phyloP scores from a whole-genome alignment of 1,284 basidiomycete genomes.

The Melampsora larici-populina region DNA sequence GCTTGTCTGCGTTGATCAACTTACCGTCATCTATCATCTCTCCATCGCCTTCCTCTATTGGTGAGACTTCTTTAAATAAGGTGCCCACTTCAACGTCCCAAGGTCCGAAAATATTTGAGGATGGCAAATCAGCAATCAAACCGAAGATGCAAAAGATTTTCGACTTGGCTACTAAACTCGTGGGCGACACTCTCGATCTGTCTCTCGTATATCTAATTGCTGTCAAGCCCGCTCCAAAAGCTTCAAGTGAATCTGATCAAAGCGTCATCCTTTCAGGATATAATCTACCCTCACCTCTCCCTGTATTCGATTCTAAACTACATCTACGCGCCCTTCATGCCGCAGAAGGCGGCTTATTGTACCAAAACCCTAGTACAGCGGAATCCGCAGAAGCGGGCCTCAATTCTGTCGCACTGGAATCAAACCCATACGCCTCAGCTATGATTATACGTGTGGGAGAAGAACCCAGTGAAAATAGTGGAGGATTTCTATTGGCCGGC shows the following conservation, averaged over 20 bases:
- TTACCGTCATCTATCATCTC: not conserved
- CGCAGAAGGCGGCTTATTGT: constrained; percentile 24
- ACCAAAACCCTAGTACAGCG: constrained; percentile 35
- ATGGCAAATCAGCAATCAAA: constrained; percentile 5
- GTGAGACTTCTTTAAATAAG: not conserved
- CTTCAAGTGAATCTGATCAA: not conserved
- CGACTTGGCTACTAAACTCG: constrained; percentile 31
- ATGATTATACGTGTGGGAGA: constrained; percentile 31
- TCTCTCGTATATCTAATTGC: constrained; percentile 37
- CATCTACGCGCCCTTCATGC: constrained; percentile 24
- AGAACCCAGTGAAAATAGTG: not conserved
- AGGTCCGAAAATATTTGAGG: constrained; percentile 23
- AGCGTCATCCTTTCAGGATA: constrained; percentile 24
- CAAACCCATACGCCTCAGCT: constrained; percentile 11
- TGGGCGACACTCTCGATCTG: constrained; percentile 31
- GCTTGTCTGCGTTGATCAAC: not conserved
- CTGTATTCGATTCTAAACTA: constrained; percentile 21
- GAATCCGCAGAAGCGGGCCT: constrained; percentile 5
- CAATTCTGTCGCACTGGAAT: not conserved
- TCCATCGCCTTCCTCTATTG: not conserved
- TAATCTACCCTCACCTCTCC: constrained; percentile 22
- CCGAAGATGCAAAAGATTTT: constrained; percentile 28
- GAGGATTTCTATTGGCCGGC: constrained; percentile 36
- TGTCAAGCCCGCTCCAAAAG: not conserved
- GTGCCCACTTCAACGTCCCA: not conserved